phyloP scores from a whole-genome alignment of 345 rosid species.

The Syzygium aqueum region DNA sequence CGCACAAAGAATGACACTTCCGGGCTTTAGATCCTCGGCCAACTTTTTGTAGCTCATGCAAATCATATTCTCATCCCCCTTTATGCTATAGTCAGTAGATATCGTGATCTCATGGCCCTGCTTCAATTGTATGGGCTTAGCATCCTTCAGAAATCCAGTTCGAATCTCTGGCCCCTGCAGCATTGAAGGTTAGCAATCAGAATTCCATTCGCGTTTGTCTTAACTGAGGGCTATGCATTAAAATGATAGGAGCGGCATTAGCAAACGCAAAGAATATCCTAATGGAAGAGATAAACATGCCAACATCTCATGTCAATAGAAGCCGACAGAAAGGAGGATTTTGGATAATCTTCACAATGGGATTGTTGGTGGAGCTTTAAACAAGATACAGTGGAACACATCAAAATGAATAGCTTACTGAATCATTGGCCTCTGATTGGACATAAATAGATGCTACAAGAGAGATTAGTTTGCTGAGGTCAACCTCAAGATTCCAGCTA shows the following conservation, averaged over 20 bases:
- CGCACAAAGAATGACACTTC: constrained; percentile 85
- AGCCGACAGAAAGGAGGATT: not conserved
- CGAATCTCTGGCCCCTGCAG: constrained; percentile 81
- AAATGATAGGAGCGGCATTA: not conserved
- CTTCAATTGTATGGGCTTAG: constrained; percentile 48
- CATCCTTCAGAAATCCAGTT: constrained; percentile 65
- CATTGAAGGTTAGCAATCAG: not conserved
- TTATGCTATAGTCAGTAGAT: constrained; percentile 66
- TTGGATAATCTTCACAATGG: not conserved
- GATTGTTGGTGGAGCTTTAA: not conserved
- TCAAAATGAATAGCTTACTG: not conserved
- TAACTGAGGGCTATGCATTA: not conserved
- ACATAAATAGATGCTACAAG: not conserved
- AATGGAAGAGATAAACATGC: not conserved
- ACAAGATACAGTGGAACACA: not conserved
- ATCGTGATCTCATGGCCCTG: constrained; percentile 79
- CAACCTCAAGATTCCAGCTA: not conserved
- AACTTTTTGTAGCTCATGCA: constrained; percentile 97
- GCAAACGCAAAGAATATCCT: not conserved
- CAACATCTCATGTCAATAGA: not conserved
- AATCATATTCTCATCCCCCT: constrained; percentile 72
- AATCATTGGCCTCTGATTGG: not conserved
- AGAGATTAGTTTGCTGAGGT: not conserved
- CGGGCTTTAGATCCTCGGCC: constrained; percentile 80
- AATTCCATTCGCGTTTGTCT: not conserved